These are phyloP conservation scores for Backusella sp. DNA, from an alignment of 192 early-diverging fungal species.

Conservation along the genomic window DNA sequence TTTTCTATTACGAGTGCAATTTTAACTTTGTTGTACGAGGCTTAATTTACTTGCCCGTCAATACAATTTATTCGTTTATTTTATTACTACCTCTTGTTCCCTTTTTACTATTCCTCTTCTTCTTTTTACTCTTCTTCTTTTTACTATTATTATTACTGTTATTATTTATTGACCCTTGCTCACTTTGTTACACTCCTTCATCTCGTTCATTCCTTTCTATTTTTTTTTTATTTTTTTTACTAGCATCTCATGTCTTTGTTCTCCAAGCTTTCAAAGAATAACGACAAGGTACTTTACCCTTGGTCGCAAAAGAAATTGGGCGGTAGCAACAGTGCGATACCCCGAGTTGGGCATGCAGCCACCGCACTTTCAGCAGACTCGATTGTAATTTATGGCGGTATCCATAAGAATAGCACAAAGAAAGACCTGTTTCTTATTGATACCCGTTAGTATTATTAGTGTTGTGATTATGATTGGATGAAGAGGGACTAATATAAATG, in stretches of 20 bases:
- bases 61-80: background rate
- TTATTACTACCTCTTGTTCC: background rate
- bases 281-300: slow-evolving; percentile 29
- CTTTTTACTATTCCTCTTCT: background rate
- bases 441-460: slow-evolving; percentile 19
- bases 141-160: background rate
- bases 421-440: slow-evolving; percentile 29
- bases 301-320: slow-evolving; percentile 33
- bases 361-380: slow-evolving; percentile 13
- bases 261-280: slow-evolving; percentile 30
- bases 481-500: background rate
- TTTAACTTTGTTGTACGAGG: background rate
- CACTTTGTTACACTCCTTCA: slow-evolving; percentile 2
- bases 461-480: background rate
- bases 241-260: slow-evolving; percentile 30
- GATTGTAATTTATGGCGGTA: slow-evolving; percentile 26
- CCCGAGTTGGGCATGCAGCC: slow-evolving; percentile 30
- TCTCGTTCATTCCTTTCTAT: background rate
- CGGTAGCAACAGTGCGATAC: slow-evolving; percentile 6
- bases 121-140: background rate
- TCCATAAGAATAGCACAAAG: slow-evolving; percentile 27
- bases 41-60: slow-evolving; percentile 8
- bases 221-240: too few species aligned
- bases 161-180: background rate
- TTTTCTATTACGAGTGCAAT: background rate